phyloP scores from a whole-genome alignment of 371 early-diverging fungal species.

The Mortierella sp. region DNA sequence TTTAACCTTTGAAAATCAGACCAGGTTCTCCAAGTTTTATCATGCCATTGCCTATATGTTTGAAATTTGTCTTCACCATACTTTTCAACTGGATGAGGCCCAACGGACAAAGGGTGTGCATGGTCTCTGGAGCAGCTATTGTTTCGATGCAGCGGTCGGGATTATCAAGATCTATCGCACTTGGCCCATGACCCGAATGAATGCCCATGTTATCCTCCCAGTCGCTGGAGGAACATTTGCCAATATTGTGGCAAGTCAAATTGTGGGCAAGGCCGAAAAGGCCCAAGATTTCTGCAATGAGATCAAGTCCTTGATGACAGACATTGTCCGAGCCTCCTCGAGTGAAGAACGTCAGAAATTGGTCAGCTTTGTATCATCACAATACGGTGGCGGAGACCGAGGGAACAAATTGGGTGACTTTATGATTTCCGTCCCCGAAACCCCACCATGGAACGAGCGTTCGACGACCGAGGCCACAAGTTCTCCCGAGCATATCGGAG shows the following conservation, averaged over 20 bases:
- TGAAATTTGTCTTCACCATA: conserved; percentile 49
- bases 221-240: conserved; percentile 50
- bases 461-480: conserved; percentile 24
- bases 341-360: conserved; percentile 30
- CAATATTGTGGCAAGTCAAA: conserved; percentile 31
- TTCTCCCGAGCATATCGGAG: conserved; percentile 21
- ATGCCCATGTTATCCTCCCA: conserved; percentile 41
- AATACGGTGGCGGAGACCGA: conserved; percentile 17
- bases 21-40: conserved; percentile 36
- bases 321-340: conserved; percentile 35
- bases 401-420: conserved; percentile 16
- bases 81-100: conserved; percentile 47
- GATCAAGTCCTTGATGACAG: conserved; percentile 28
- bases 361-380: conserved; percentile 12
- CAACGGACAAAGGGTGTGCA: conserved; percentile 36
- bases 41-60: conserved; percentile 47
- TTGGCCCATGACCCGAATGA: conserved; percentile 46
- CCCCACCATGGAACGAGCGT: conserved; percentile 36
- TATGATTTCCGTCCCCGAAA: conserved; percentile 10
- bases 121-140: conserved; percentile 32
- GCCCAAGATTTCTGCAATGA: conserved; percentile 39
- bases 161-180: conserved; percentile 42
- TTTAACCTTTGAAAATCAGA: conserved; percentile 19
- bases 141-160: conserved; percentile 39
- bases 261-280: conserved; percentile 29